Percentiles rank a stretch among this genome's conserved stretches.
Evolutionary conservation across 192 early-diverging fungal genomes (phyloP).

Genomic region (Phycomyces blakesleeanus): DNA sequence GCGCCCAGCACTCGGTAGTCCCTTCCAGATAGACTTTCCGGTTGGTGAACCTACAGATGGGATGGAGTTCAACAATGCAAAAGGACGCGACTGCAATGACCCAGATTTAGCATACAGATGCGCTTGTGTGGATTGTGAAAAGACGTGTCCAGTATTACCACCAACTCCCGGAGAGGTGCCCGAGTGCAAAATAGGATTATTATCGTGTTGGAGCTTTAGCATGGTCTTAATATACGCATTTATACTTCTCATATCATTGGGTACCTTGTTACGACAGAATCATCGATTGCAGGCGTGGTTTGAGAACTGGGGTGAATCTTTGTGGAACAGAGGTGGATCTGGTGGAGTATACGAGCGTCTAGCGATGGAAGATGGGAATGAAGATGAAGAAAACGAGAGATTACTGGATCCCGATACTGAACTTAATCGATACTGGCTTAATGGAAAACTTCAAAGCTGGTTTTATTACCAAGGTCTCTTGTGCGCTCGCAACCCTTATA

Average conservation of each 20-base stretch:
- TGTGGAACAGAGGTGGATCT: neutral
- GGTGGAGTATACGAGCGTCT: conserved; percentile 39
- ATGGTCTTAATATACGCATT: conserved; percentile 39
- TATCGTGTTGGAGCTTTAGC: conserved; percentile 51
- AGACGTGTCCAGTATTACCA: conserved; percentile 50
- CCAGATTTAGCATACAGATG: conserved; percentile 49
- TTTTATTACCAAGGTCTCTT: conserved; percentile 57
- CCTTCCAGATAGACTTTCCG: conserved; percentile 65
- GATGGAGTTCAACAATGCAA: conserved; percentile 17
- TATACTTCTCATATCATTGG: conserved; percentile 7
- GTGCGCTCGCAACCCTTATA: conserved; percentile 53
- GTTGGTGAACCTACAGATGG: conserved; percentile 13
- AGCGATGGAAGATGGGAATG: conserved; percentile 34
- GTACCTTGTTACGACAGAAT: conserved; percentile 4
- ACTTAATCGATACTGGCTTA: conserved; percentile 45
- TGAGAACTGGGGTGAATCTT: neutral
- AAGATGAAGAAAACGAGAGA: conserved; percentile 28
- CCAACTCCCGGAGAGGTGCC: conserved; percentile 44
- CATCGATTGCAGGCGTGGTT: neutral
- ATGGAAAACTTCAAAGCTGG: conserved; percentile 49
- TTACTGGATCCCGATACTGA: conserved; percentile 45
- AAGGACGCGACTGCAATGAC: conserved; percentile 45
- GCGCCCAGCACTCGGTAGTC: conserved; percentile 50
- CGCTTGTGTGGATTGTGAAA: conserved; percentile 57
- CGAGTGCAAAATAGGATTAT: conserved; percentile 35